Percentiles rank a stretch among this genome's conserved stretches.
These are phyloP conservation scores for Beauveria scarabaeidicola DNA, from an alignment of 2,329 filamentous ascomycete species.

Conservation along the genomic window DNA sequence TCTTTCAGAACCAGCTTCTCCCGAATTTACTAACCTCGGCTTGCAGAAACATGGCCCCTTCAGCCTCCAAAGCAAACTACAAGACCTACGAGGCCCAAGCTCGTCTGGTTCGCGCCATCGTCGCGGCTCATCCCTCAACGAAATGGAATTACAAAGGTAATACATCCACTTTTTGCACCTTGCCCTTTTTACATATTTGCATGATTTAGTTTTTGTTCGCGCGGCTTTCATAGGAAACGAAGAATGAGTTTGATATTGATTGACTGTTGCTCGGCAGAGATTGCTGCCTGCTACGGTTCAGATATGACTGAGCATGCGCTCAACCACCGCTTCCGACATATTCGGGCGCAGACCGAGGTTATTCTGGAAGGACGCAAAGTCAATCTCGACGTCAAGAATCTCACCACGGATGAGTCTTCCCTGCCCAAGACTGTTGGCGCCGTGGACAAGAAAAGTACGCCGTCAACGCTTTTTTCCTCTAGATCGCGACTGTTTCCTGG, in stretches of 20 bases:
- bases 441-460: conserved; percentile 34
- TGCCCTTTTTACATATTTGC: background rate
- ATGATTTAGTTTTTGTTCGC: background rate
- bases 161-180: conserved; percentile 17
- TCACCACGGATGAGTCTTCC: conserved; percentile 26
- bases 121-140: conserved; percentile 45
- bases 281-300: conserved; percentile 39
- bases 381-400: conserved; percentile 34
- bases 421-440: conserved; percentile 30
- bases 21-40: background rate
- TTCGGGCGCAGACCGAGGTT: conserved; percentile 34
- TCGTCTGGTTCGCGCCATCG: conserved; percentile 51
- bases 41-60: conserved; percentile 32
- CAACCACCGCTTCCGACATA: conserved; percentile 43
- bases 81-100: conserved; percentile 51
- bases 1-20: background rate
- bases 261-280: conserved; percentile 28
- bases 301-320: conserved; percentile 39
- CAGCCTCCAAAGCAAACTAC: conserved; percentile 42
- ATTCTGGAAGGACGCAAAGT: conserved; percentile 27
- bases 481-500: background rate
- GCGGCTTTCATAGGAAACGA: no score
- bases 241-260: background rate
- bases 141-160: conserved; percentile 56
- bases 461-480: conserved; percentile 1